phyloP scores from a whole-genome alignment of 2,329 filamentous ascomycete genomes.

The Juglanconis juglandina region DNA sequence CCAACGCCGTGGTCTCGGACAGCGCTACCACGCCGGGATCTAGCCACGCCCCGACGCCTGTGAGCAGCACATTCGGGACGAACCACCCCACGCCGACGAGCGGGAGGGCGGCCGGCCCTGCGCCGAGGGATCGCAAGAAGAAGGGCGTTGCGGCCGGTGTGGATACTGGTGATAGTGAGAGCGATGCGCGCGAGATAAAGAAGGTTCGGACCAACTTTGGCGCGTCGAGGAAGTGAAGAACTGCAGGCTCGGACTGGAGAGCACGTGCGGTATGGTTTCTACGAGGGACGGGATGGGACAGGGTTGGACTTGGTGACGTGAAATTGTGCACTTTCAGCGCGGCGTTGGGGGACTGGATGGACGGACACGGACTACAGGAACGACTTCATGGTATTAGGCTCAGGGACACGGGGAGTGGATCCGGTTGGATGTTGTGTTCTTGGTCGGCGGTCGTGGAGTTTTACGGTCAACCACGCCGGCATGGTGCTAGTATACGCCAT shows the following conservation, averaged over 20 bases:
- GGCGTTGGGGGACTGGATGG: not conserved
- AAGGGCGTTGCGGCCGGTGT: slow-evolving; percentile 34
- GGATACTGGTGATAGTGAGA: slow-evolving; percentile 53
- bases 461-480: not conserved
- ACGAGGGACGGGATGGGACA: not conserved
- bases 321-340: not conserved
- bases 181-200: slow-evolving; percentile 49
- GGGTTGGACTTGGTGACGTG: not conserved
- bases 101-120: slow-evolving; percentile 23
- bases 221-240: slow-evolving; percentile 42
- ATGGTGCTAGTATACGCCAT: not conserved
- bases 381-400: not conserved
- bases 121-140: slow-evolving; percentile 49
- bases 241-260: no score
- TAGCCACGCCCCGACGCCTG: slow-evolving; percentile 51
- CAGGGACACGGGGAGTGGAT: not conserved
- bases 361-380: not conserved
- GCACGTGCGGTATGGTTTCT: not conserved
- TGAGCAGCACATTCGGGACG: slow-evolving; percentile 46
- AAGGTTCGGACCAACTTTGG: slow-evolving; percentile 59
- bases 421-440: not conserved
- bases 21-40: slow-evolving; percentile 25
- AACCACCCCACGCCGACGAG: slow-evolving; percentile 50
- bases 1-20: slow-evolving; percentile 23
- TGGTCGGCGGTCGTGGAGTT: not conserved